Evolutionary conservation across 2,329 filamentous ascomycete genomes (phyloP).

Genomic region (Mycogone perniciosa): DNA sequence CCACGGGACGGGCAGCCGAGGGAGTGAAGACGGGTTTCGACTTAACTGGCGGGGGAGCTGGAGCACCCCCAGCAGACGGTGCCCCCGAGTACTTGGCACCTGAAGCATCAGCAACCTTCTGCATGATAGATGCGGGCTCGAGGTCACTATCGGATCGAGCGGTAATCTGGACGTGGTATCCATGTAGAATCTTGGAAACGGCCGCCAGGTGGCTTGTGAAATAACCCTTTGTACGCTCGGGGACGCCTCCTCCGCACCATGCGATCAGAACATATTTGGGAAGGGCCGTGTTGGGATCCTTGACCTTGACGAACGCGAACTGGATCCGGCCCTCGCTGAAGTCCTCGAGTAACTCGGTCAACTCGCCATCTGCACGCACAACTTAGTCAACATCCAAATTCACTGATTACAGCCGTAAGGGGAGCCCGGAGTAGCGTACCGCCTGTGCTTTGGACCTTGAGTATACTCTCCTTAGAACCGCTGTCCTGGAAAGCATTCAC

Average conservation of each 20-base stretch:
- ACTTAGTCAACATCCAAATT: slow-evolving; percentile 16
- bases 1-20: slow-evolving; percentile 53
- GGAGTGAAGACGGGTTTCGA: slow-evolving; percentile 92
- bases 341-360: slow-evolving; percentile 84
- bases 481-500: slow-evolving; percentile 88
- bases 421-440: slow-evolving; percentile 42
- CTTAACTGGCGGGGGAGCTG: slow-evolving; percentile 62
- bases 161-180: slow-evolving; percentile 96
- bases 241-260: slow-evolving; percentile 96
- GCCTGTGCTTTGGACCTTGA: slow-evolving; percentile 91
- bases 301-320: slow-evolving; percentile 95
- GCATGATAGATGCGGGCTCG: slow-evolving; percentile 78
- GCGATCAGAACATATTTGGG: slow-evolving; percentile 91
- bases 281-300: slow-evolving; percentile 82
- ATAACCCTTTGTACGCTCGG: slow-evolving; percentile 97
- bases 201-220: slow-evolving; percentile 91
- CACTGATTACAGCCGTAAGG: not conserved
- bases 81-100: slow-evolving; percentile 86
- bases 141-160: slow-evolving; percentile 87
- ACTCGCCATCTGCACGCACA: slow-evolving; percentile 66
- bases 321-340: slow-evolving; percentile 96
- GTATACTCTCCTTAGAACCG: slow-evolving; percentile 80
- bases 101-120: slow-evolving; percentile 91
- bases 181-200: slow-evolving; percentile 87
- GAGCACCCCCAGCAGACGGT: slow-evolving; percentile 46